Conservation (phyloP, 2,329 filamentous ascomycete genomes). For the Chalaropsis thielavioides region DNA sequence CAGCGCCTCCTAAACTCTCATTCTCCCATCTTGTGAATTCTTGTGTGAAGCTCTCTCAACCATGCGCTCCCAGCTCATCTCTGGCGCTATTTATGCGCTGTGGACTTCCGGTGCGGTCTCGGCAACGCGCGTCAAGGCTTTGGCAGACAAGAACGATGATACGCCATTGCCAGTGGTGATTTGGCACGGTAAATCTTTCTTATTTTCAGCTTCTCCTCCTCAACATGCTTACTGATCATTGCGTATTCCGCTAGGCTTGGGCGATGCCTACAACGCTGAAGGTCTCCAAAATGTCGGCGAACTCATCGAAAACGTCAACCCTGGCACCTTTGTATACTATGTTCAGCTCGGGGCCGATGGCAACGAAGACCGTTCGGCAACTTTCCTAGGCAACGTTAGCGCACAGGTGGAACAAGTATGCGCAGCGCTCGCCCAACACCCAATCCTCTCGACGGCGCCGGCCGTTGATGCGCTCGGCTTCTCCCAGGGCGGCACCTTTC, state of each 20-base stretch:
- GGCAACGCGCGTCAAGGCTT: conserved; percentile 22
- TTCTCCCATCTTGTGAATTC: neutral
- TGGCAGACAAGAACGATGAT: conserved; percentile 31
- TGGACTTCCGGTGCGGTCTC: conserved; percentile 20
- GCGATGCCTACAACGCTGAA: conserved; percentile 60
- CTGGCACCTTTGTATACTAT: conserved; percentile 71
- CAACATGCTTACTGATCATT: neutral
- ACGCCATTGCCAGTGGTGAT: conserved; percentile 79
- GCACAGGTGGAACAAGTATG: conserved; percentile 65
- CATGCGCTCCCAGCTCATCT: conserved; percentile 14
- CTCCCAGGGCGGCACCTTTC: conserved; percentile 88
- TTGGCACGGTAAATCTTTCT: conserved; percentile 54
- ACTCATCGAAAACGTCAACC: conserved; percentile 59
- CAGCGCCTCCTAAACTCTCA: neutral
- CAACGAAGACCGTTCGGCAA: conserved; percentile 59
- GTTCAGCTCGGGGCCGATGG: conserved; percentile 56
- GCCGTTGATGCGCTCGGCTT: conserved; percentile 87
- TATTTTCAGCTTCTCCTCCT: too few relatives aligned
- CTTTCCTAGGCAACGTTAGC: conserved; percentile 83
- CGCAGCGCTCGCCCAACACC: conserved; percentile 56
- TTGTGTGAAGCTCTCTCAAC: neutral
- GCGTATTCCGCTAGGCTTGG: conserved; percentile 31
- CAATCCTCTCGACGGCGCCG: conserved; percentile 66
- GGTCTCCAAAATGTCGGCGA: conserved; percentile 57
- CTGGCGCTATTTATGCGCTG: conserved; percentile 7